phyloP scores from a whole-genome alignment of 1,139 yeast species.

The Saccharomycopsis phalli region DNA sequence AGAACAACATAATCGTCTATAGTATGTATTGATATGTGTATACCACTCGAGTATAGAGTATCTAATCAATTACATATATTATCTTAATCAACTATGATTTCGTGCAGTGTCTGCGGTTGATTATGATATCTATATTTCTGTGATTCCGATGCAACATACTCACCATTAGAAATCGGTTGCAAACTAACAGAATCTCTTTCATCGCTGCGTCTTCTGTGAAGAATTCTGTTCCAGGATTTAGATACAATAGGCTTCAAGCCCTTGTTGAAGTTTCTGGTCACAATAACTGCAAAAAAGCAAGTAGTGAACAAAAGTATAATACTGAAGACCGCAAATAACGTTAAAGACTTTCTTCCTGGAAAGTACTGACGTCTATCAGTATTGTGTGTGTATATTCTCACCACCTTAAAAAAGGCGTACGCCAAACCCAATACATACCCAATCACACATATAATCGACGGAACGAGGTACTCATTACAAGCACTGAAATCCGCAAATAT shows the following conservation, averaged over 20 bases:
- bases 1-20: no score
- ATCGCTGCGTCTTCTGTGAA: not conserved
- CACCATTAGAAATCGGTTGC: not conserved
- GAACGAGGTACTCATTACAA: conserved; percentile 12
- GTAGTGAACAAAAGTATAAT: conserved; percentile 15
- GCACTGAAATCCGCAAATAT: conserved; percentile 17
- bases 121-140: conserved; percentile 3
- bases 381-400: conserved; percentile 20
- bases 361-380: conserved; percentile 15
- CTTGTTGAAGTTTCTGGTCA: conserved; percentile 14
- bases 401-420: conserved; percentile 19
- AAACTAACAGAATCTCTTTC: not conserved
- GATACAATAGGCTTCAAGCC: conserved; percentile 18
- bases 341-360: conserved; percentile 20
- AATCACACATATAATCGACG: conserved; percentile 5
- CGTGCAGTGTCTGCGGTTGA: conserved; percentile 8
- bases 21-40: no score
- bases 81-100: conserved; percentile 12
- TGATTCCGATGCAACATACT: not conserved
- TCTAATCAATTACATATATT: no score
- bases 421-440: conserved; percentile 17
- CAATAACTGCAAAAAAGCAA: conserved; percentile 7
- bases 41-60: no score
- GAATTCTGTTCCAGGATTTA: conserved; percentile 4
- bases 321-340: conserved; percentile 18